Conservation (phyloP, 2,329 filamentous ascomycete species). For the Botryotinia convoluta region DNA sequence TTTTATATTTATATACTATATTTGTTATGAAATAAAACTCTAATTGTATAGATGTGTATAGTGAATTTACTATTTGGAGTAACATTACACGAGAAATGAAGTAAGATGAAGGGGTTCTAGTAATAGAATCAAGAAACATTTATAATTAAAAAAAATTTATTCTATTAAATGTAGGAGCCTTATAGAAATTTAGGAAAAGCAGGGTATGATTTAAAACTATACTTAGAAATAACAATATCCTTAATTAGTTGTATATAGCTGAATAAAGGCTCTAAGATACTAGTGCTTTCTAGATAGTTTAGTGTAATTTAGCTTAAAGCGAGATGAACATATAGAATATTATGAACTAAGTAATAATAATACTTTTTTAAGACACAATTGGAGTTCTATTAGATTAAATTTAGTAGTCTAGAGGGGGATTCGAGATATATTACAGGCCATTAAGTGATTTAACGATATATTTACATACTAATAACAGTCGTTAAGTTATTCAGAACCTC, state of each 20-base stretch:
- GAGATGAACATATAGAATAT: neutral
- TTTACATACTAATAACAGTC: neutral
- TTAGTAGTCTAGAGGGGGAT: neutral
- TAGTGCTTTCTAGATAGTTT: neutral
- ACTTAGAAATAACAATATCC: rapidly evolving
- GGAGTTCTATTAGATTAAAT: neutral
- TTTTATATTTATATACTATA: neutral
- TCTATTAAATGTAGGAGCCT: rapidly evolving
- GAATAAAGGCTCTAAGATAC: neutral
- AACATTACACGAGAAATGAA: neutral
- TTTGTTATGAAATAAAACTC: rapidly evolving
- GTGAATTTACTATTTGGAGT: rapidly evolving
- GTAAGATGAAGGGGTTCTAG: neutral
- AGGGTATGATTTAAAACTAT: rapidly evolving
- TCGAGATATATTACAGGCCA: neutral
- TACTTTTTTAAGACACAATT: neutral
- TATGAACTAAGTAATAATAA: too few relatives aligned
- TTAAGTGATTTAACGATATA: neutral
- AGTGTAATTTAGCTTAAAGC: neutral
- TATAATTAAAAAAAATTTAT: too few relatives aligned
- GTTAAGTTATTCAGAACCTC: rapidly evolving
- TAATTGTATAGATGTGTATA: neutral
- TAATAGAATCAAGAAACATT: rapidly evolving
- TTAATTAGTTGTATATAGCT: neutral
- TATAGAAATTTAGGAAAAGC: rapidly evolving